Evolutionary conservation across 805 yeast genomes (phyloP).

Genomic region (Candida alai): DNA sequence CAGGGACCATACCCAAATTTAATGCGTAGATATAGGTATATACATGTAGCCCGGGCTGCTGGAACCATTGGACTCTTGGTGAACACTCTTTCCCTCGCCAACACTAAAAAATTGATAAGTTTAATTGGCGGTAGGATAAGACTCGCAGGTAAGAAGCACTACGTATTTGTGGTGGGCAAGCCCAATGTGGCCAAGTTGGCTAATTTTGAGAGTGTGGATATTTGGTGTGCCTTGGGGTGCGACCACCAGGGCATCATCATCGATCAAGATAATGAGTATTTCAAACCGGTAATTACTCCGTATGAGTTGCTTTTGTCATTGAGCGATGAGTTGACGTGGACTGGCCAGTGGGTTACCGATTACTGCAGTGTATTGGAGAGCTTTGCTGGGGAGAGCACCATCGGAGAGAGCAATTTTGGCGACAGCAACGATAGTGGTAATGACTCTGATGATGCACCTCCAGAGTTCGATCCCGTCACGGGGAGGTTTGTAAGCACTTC

Average conservation of each 20-base stretch:
- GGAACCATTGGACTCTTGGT: constrained; percentile 89
- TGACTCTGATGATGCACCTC: constrained; percentile 50
- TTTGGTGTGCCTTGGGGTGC: constrained; percentile 95
- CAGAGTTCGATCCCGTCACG: constrained; percentile 84
- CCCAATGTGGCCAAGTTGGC: constrained; percentile 97
- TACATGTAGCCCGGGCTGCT: constrained; percentile 87
- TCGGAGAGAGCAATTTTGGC: constrained; percentile 9
- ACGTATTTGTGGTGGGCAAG: constrained; percentile 93
- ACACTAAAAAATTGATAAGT: constrained; percentile 66
- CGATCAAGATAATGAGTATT: constrained; percentile 75
- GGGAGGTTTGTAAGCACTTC: constrained; percentile 70
- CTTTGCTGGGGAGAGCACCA: constrained; percentile 29
- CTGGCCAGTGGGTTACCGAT: constrained; percentile 89
- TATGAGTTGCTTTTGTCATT: constrained; percentile 84
- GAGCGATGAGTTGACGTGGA: constrained; percentile 75
- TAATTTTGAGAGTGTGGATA: constrained; percentile 88
- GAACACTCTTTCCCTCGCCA: constrained; percentile 79
- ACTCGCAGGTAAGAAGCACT: constrained; percentile 83
- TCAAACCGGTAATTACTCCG: constrained; percentile 90
- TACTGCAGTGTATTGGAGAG: constrained; percentile 51
- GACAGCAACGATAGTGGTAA: constrained; percentile 18
- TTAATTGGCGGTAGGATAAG: constrained; percentile 57
- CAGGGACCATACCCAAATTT: constrained; percentile 74
- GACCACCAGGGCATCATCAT: constrained; percentile 89
- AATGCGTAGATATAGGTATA: constrained; percentile 77